Base-by-base conservation (phyloP, 2,329 filamentous ascomycete species). In the Cladosporium sp. region DNA sequence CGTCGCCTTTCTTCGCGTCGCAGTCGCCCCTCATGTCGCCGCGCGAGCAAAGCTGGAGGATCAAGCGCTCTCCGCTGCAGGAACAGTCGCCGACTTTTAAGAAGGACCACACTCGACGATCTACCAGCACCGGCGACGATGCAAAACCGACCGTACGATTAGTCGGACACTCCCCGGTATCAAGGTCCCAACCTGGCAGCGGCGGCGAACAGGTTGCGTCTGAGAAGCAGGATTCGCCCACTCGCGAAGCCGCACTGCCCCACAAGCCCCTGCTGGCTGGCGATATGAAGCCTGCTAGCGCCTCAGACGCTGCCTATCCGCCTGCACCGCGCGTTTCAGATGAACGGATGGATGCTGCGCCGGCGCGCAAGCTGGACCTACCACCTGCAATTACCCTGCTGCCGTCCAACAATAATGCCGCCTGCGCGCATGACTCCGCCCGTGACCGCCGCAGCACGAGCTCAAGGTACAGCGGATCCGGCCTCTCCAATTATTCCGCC, bases 91-190 rank as follows among this genome's bases (percentile, higher is more conserved):
- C 57, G 33, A 65, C 64, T 37, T 54, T 56, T 41, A 58, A 58
- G 54, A 60, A 61, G 50, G 46, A 60, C 40, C 56, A 56, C 34
- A 28, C 42, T 22, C 50, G 48, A 37, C 40, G 40, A 35, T 43
- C 48, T 10, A 50, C 48, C 53, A 34, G 35, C 46, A 35, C 18
- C 22, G 40, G 46, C 56, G 43, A 48, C 44, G 31, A 49, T 32
- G 45, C 16, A 28, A 58, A 58, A 46, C 58, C 64, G 16, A 69
- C 67, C 1, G 63, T 69, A 18, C 64, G 67, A 53, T 58, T 69
- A 46, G 65, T 69, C 53, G 54, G 55, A 34, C 54, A 59, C 2
- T 62, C 64, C 11, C 60, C 58, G 11, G 57, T 61, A 46, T 54
- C 59, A 35, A 54, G 58, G 38, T 45, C 46, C 43, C 49, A 51